Base-by-base conservation (phyloP, 1,284 basidiomycete genomes). In the Cryptococcus wingfieldii region DNA sequence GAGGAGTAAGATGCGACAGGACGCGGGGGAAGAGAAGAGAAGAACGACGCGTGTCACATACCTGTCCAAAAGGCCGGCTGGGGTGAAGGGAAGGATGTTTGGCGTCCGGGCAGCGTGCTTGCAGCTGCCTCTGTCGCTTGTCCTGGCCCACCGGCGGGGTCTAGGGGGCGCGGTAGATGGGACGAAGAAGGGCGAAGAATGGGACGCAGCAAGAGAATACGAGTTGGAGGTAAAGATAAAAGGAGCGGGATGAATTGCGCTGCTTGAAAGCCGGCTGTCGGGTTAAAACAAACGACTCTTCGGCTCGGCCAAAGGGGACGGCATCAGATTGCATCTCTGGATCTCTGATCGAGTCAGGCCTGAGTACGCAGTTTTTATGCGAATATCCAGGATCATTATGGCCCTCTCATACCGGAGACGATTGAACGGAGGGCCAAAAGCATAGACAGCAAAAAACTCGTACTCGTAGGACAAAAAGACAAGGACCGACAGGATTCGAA, bases 401-500 rank as follows among this genome's bases (percentile, higher is more conserved):
- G 1, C 10, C 31, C 6, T 3, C 10, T 34, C 31, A 23, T 23
- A 23, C 23, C 23, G 23, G 23, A 23, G 23, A 23, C 23, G 3
- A 2, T 23, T 23, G 23, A 3, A 23, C 23, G 23, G 23, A 23
- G 23, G 23, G 23, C 23, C 1, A 23, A 23, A 23, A 23, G 23
- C 23, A 23, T 23, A 23, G 23, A 23, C 23, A 23, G 23, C 23
- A 3, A 23, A 23, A 23, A 23, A 2, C 23, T 23, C 3, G 19
- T 23, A 23, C 23, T 23, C 23, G 23, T 23, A 47, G 23, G n/a
- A 3, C 18, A 51, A 56, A 52, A 53, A 51, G 42, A 38, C 45
- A 56, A 54, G 55, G 59, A 50, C 51, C 55, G 55, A 56, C 58
- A 52, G 58, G 58, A 60, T 60, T 60, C 54, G 58, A 60, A 60